phyloP scores from a whole-genome alignment of 2,329 filamentous ascomycete species.

The Fusarium dimerum region DNA sequence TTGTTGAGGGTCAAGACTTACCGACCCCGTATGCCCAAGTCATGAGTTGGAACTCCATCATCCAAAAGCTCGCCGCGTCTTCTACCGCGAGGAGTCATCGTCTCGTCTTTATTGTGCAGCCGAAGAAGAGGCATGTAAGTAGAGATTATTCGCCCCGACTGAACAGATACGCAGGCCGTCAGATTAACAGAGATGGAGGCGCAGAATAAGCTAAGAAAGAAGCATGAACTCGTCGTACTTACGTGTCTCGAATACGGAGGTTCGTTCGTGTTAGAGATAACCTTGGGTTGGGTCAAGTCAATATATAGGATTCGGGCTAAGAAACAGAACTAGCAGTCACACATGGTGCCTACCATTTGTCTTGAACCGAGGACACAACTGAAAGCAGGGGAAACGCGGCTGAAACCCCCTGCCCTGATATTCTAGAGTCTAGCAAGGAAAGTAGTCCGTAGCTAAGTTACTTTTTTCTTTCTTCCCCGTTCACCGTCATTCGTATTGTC shows the following conservation, averaged over 20 bases:
- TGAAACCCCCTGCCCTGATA: too few relatives aligned
- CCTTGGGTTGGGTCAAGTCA: too few relatives aligned
- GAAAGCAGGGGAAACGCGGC: too few relatives aligned
- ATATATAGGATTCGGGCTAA: too few relatives aligned
- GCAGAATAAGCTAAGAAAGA: neutral
- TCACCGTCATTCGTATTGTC: too few relatives aligned
- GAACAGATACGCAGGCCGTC: neutral
- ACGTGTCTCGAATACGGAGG: neutral
- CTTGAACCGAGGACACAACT: too few relatives aligned
- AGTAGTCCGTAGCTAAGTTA: too few relatives aligned
- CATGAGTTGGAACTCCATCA: slow-evolving; percentile 33
- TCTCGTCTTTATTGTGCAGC: neutral
- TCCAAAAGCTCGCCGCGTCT: slow-evolving; percentile 33
- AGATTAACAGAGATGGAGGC: neutral
- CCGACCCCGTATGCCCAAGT: slow-evolving; percentile 41
- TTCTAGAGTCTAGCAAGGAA: too few relatives aligned
- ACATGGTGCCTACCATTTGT: too few relatives aligned
- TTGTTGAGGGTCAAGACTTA: slow-evolving; percentile 26
- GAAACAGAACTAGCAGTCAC: too few relatives aligned
- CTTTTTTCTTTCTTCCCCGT: too few relatives aligned
- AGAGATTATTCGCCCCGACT: neutral
- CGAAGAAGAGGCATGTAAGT: neutral
- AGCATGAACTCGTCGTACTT: neutral
- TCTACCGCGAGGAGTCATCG: slow-evolving; percentile 36
- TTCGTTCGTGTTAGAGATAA: neutral